These are phyloP conservation scores for Stemphylium beticola DNA, from an alignment of 2,329 filamentous ascomycete genomes.

Conservation along the genomic window DNA sequence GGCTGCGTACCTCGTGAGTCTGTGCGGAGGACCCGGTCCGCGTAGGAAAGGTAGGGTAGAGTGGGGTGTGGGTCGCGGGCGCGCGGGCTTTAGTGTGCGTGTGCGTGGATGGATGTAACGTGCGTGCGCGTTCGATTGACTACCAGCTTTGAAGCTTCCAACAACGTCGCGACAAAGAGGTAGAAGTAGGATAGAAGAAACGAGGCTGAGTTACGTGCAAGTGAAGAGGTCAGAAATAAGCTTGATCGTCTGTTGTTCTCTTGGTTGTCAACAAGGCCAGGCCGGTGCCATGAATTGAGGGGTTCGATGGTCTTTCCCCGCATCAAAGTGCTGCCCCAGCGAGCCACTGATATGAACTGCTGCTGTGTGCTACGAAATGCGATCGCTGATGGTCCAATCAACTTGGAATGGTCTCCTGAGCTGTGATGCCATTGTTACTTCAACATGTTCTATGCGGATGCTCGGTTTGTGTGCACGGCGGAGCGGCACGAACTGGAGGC, in stretches of 20 bases:
- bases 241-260: conserved; percentile 1
- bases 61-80: conserved; percentile 18
- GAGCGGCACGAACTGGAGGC: conserved; percentile 5
- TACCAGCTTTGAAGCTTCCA: conserved; percentile 4
- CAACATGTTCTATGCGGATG: not conserved
- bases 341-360: conserved; percentile 23
- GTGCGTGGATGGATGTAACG: conserved; percentile 3
- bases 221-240: conserved; percentile 13
- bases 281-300: conserved; percentile 30
- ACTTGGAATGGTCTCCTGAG: conserved; percentile 9
- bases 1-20: conserved; percentile 16
- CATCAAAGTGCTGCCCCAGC: conserved; percentile 28
- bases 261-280: conserved; percentile 17
- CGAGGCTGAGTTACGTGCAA: conserved; percentile 13
- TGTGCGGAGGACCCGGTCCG: conserved; percentile 15
- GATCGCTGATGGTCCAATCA: conserved; percentile 25
- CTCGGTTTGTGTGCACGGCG: not conserved
- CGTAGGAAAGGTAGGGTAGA: conserved; percentile 6
- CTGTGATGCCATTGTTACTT: conserved; percentile 12
- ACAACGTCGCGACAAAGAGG: conserved; percentile 3
- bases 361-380: conserved; percentile 11
- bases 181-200: not conserved
- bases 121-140: not conserved
- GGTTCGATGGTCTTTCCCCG: conserved; percentile 31
- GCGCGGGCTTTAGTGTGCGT: conserved; percentile 8